Evolutionary conservation across 257 asterid species (phyloP).

Genomic region (Rauvolfia tetraphylla): DNA sequence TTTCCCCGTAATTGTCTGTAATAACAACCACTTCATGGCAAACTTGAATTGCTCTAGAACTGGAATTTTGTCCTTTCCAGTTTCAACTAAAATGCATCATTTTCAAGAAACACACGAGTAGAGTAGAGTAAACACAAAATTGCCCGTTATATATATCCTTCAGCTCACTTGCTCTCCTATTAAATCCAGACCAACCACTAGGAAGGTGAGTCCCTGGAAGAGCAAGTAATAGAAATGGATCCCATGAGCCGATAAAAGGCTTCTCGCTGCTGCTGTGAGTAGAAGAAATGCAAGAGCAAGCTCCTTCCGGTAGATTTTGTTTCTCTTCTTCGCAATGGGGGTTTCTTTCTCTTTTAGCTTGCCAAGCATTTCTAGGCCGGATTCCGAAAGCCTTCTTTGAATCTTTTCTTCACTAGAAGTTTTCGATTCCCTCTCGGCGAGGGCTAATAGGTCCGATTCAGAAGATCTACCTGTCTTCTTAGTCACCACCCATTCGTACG

Average conservation of each 20-base stretch:
- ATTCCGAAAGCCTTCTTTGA: slow-evolving; percentile 71
- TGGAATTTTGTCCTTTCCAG: not conserved
- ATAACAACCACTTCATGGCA: slow-evolving; percentile 9
- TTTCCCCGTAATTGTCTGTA: slow-evolving; percentile 2
- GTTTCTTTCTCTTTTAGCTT: slow-evolving; percentile 47
- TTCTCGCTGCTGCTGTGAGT: slow-evolving; percentile 83
- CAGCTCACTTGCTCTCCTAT: slow-evolving; percentile 87
- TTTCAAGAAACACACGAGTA: slow-evolving; percentile 7
- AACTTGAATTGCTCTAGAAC: not conserved
- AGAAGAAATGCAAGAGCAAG: slow-evolving; percentile 77
- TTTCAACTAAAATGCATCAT: not conserved
- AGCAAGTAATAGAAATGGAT: slow-evolving; percentile 86
- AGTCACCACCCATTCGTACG: slow-evolving; percentile 94
- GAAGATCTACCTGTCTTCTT: slow-evolving; percentile 87
- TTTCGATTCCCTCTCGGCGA: slow-evolving; percentile 63
- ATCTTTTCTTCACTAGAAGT: slow-evolving; percentile 50
- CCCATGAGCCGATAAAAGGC: slow-evolving; percentile 79
- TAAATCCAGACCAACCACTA: slow-evolving; percentile 80
- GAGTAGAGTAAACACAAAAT: not conserved
- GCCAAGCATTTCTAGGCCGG: slow-evolving; percentile 69
- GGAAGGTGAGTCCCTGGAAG: slow-evolving; percentile 80
- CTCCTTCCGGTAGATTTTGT: slow-evolving; percentile 66
- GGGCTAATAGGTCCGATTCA: slow-evolving; percentile 64
- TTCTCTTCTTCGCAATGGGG: slow-evolving; percentile 41
- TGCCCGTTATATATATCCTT: too few relatives aligned